Conservation (phyloP, 495 filamentous ascomycete species). For the Penicillium odoratum region DNA sequence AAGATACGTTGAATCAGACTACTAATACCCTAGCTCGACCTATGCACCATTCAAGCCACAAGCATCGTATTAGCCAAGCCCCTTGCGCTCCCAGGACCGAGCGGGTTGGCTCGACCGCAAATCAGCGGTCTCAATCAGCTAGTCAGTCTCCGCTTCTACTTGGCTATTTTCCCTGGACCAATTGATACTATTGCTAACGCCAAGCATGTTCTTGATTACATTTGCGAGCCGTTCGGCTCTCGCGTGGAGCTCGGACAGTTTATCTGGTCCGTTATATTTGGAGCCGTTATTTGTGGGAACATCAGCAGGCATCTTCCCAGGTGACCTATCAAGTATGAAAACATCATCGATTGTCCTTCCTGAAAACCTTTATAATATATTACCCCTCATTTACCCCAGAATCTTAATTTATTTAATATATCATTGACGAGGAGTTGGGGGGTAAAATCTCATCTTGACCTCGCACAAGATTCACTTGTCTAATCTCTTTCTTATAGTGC, state of each 20-base stretch:
- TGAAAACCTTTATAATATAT: too few relatives aligned
- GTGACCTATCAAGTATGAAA: background rate
- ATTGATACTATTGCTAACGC: background rate
- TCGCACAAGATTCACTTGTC: background rate
- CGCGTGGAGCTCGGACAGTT: constrained; percentile 10
- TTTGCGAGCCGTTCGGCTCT: constrained; percentile 23
- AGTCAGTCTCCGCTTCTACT: background rate
- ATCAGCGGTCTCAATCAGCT: background rate
- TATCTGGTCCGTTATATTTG: background rate
- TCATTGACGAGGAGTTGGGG: background rate
- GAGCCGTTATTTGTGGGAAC: background rate
- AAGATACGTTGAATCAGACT: background rate
- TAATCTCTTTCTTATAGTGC: background rate
- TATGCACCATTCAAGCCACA: background rate
- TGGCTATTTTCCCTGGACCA: background rate
- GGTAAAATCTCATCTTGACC: background rate
- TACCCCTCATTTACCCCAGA: background rate
- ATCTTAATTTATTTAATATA: background rate
- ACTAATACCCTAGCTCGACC: background rate
- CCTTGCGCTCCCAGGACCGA: background rate
- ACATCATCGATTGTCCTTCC: too few relatives aligned
- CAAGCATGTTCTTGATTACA: background rate
- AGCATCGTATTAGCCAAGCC: background rate
- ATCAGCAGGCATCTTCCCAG: background rate
- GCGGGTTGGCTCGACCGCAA: background rate